Evolutionary conservation across 352 stramenopile genomes (phyloP).

Genomic region (Phytophthora pseudosyringae): DNA sequence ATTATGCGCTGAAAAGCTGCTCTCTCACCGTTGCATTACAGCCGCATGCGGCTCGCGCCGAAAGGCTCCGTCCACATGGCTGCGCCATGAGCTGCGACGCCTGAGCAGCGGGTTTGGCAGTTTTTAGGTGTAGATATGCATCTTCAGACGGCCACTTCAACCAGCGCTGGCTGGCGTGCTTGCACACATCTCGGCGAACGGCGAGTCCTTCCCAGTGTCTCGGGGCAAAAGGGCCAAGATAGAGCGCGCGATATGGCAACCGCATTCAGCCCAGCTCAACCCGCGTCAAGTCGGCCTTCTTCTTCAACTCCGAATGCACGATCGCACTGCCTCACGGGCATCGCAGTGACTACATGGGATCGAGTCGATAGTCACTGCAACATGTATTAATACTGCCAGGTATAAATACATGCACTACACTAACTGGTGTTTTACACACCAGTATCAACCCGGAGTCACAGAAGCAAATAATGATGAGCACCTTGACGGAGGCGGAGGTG

Average conservation of each 20-base stretch:
- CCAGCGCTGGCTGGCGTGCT: conserved; percentile 14
- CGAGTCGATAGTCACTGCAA: not conserved
- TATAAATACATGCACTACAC: conserved; percentile 6
- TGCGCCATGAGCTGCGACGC: conserved; percentile 24
- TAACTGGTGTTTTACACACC: conserved; percentile 5
- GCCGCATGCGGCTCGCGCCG: not conserved
- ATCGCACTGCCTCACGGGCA: conserved; percentile 12
- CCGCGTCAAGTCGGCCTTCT: conserved; percentile 9
- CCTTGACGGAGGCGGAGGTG: conserved; percentile 20
- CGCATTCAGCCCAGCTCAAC: conserved; percentile 10
- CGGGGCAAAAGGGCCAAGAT: conserved; percentile 18
- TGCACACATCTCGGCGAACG: conserved; percentile 10
- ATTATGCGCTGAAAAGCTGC: too few relatives aligned
- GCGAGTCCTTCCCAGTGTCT: conserved; percentile 14
- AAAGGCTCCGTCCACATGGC: conserved; percentile 20
- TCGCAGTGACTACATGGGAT: too few relatives aligned
- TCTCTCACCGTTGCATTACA: too few relatives aligned
- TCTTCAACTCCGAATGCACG: conserved; percentile 33
- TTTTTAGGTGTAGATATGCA: conserved; percentile 1
- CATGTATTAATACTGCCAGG: not conserved
- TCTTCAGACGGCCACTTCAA: conserved; percentile 18
- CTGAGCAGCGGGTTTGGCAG: not conserved
- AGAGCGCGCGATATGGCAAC: conserved; percentile 24
- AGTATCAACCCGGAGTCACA: too few relatives aligned
- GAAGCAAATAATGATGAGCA: conserved; percentile 28